Evolutionary conservation across 192 early-diverging fungal genomes (phyloP), one percentile per base, ranked within the genome.

Genomic region (Mortierella hygrophila): DNA sequence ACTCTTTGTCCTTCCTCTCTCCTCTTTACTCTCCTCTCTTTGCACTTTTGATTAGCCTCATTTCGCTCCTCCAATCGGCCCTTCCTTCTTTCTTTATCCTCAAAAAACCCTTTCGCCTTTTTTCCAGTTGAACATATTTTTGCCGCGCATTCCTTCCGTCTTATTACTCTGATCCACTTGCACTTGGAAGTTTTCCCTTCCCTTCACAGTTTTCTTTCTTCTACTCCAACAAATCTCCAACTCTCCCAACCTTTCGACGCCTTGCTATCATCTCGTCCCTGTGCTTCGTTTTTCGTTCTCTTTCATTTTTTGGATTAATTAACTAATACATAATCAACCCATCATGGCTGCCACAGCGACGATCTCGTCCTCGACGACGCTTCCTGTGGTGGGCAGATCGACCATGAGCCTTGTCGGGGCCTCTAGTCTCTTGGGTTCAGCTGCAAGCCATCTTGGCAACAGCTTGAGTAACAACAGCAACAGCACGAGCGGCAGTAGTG

Each of bases 281-380:
- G 60, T 10, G 23, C 21, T 26, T 57, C 29, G 60, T 65, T 65
- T 65, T 21, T 32, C 18, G 15, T 2, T 32, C 26, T 35, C 29
- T 26, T 65, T 65, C 29, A 11, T 13, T 63, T 65, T 65, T 65
- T 65, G 60, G 60, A 65, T 32, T 13, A 65, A 32, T 65, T 65
- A 65, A 65, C 35, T 65, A 65, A 29, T 15, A 65, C 26, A 65
- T 65, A 65, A 32, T 3, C 10, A 32, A 65, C 60, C 60, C 68
- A 80, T 78, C 70, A 86, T 86, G 84, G 84, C 84, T 81, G 69
- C 84, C 84, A 86, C 84, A 81, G 79, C 84, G 76, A 86, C 84
- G 75, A 86, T 81, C 72, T 86, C 84, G 79, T 23, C 84, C 65
- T 74, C 84, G 72, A 86, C 75, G 72, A 75, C 75, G 57, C 60